These are phyloP conservation scores for Jackrogersella multiformis DNA, from an alignment of 495 filamentous ascomycete genomes.

Conservation along the genomic window DNA sequence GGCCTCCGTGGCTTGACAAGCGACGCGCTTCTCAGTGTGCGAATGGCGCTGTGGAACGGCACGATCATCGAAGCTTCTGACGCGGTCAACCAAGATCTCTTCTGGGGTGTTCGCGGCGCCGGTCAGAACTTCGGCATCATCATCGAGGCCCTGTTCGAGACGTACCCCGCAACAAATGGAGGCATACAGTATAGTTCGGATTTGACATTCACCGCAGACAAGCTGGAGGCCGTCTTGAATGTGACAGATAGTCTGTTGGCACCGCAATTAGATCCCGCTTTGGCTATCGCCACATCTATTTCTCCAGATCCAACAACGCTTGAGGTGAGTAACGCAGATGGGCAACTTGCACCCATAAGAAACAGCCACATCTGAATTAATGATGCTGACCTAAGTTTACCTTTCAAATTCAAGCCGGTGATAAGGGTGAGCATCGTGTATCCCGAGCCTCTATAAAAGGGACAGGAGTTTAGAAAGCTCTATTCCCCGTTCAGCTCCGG, in stretches of 20 bases:
- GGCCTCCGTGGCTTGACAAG: conserved; percentile 65
- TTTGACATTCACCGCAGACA: conserved; percentile 2
- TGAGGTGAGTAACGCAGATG: background rate
- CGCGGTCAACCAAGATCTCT: conserved; percentile 54
- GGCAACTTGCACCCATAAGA: background rate
- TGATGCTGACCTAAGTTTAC: background rate
- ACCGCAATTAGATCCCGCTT: background rate
- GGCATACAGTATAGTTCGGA: conserved; percentile 7
- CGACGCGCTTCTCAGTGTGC: conserved; percentile 64
- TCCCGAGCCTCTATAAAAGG: background rate
- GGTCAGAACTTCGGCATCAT: conserved; percentile 62
- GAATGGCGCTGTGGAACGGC: conserved; percentile 69
- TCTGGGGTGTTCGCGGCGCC: conserved; percentile 63
- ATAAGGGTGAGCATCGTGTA: background rate
- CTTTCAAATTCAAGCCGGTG: background rate
- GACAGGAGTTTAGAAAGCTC: background rate
- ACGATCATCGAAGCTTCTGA: conserved; percentile 56
- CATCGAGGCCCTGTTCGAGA: background rate
- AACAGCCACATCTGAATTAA: background rate
- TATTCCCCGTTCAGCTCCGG: background rate
- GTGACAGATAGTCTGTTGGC: conserved; percentile 1
- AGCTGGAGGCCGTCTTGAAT: conserved; percentile 6
- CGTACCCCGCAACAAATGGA: background rate
- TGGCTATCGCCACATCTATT: conserved; percentile 6
- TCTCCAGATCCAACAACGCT: background rate